Conservation (phyloP, 108 stramenopile genomes). For the Asterionellopsis glacialis region DNA sequence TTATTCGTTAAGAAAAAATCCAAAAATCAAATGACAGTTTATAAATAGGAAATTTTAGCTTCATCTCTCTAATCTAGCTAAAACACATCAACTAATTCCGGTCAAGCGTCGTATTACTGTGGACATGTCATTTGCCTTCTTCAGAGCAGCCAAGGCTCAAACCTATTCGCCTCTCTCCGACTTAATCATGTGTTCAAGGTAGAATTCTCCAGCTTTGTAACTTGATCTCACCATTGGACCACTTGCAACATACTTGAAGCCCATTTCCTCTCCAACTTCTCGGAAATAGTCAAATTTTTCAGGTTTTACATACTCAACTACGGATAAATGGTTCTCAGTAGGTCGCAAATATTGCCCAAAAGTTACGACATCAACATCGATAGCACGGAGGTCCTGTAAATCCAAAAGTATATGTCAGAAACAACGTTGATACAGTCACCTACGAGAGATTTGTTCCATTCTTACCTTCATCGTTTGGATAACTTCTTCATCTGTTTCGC, state of each 20-base stretch:
- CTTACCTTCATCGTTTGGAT: conserved; percentile 81
- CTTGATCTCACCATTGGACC: conserved; percentile 96
- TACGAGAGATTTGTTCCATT: neutral
- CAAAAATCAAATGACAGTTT: too few relatives aligned
- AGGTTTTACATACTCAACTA: conserved; percentile 95
- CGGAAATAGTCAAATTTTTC: conserved; percentile 88
- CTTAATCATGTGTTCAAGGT: conserved; percentile 88
- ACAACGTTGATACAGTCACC: too few relatives aligned
- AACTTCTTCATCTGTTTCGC: conserved; percentile 97
- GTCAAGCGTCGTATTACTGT: too few relatives aligned
- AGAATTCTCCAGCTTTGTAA: conserved; percentile 98
- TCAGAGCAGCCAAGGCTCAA: too few relatives aligned
- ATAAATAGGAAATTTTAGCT: too few relatives aligned
- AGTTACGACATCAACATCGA: conserved; percentile 96
- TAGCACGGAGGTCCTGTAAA: conserved; percentile 70
- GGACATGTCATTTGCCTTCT: too few relatives aligned
- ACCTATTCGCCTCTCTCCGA: conserved; percentile 50
- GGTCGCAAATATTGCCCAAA: conserved; percentile 98
- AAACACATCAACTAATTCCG: too few relatives aligned
- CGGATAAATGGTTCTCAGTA: conserved; percentile 90
- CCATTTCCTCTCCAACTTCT: conserved; percentile 82
- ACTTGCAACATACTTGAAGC: conserved; percentile 97
- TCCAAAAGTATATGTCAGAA: too few relatives aligned
- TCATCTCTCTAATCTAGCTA: too few relatives aligned
- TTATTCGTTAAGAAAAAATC: too few relatives aligned